These are phyloP conservation scores for Phytopythium mirpurense DNA, from an alignment of 352 stramenopile genomes.

Conservation along the genomic window DNA sequence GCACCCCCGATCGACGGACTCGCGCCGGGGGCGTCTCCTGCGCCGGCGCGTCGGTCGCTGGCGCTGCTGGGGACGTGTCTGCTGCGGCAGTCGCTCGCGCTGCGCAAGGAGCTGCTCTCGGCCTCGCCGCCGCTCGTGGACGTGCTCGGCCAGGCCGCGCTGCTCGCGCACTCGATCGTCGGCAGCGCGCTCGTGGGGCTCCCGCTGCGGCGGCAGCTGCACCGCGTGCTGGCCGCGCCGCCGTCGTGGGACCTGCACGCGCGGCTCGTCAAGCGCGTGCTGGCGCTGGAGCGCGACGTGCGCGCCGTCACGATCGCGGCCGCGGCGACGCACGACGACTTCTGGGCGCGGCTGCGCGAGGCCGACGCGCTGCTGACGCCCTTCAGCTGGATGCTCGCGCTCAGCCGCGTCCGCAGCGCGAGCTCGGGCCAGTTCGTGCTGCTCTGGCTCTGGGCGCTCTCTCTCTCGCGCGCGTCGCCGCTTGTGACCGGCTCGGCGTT, in stretches of 20 bases:
- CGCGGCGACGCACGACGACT: constrained; percentile 12
- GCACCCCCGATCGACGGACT: not conserved
- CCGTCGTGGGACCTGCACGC: constrained; percentile 13
- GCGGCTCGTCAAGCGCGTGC: constrained; percentile 18
- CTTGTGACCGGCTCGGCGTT: constrained; percentile 10
- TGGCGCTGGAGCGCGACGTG: constrained; percentile 20
- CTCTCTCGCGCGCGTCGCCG: constrained; percentile 10
- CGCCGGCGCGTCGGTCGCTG: not conserved
- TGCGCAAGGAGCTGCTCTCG: constrained; percentile 22
- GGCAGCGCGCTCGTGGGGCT: constrained; percentile 9
- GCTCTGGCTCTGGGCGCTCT: constrained; percentile 42
- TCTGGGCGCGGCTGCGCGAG: constrained; percentile 27
- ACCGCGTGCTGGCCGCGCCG: constrained; percentile 4
- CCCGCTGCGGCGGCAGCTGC: constrained; percentile 7
- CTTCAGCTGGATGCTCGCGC: constrained; percentile 35
- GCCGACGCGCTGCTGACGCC: constrained; percentile 34
- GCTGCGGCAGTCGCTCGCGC: constrained; percentile 20
- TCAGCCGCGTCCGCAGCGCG: constrained; percentile 28
- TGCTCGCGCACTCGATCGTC: constrained; percentile 15
- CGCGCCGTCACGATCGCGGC: constrained; percentile 8
- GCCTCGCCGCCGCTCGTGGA: constrained; percentile 12
- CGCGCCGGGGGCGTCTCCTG: not conserved
- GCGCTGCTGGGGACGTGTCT: constrained; percentile 21
- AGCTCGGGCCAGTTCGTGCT: constrained; percentile 37
- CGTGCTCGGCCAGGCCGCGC: constrained; percentile 11